These are phyloP conservation scores for Wolfiporia cocos DNA, from an alignment of 1,284 basidiomycete genomes.

Conservation along the genomic window DNA sequence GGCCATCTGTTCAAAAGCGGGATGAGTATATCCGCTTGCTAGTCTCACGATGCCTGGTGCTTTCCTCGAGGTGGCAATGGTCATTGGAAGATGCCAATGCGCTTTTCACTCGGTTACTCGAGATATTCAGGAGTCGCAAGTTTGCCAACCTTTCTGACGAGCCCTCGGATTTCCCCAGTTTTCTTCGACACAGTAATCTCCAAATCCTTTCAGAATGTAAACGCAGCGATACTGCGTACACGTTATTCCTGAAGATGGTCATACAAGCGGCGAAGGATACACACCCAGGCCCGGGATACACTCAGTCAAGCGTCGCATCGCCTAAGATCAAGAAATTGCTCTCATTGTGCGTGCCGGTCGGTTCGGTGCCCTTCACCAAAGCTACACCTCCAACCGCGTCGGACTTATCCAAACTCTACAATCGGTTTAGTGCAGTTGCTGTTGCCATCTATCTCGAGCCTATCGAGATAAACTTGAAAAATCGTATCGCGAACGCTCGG, in stretches of 20 bases:
- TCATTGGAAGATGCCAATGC: slow-evolving; percentile 48
- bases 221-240: slow-evolving; percentile 68
- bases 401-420: slow-evolving; percentile 79
- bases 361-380: slow-evolving; percentile 60
- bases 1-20: slow-evolving; percentile 46
- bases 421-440: slow-evolving; percentile 78
- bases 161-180: slow-evolving; percentile 68
- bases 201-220: slow-evolving; percentile 47
- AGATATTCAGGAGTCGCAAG: slow-evolving; percentile 77
- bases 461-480: slow-evolving; percentile 39
- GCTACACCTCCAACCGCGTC: slow-evolving; percentile 43
- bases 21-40: slow-evolving; percentile 77
- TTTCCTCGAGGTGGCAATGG: slow-evolving; percentile 78
- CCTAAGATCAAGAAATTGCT: slow-evolving; percentile 67
- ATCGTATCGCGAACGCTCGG: slow-evolving; percentile 55
- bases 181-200: slow-evolving; percentile 63
- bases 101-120: slow-evolving; percentile 64
- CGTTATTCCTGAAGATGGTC: slow-evolving; percentile 77
- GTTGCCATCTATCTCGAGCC: slow-evolving; percentile 76
- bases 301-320: slow-evolving; percentile 16
- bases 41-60: slow-evolving; percentile 66
- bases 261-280: slow-evolving; percentile 43
- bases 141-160: slow-evolving; percentile 80
- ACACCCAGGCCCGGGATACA: slow-evolving; percentile 18
- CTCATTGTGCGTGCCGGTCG: slow-evolving; percentile 75